phyloP scores from a whole-genome alignment of 495 filamentous ascomycete genomes.

The Podospora comata region DNA sequence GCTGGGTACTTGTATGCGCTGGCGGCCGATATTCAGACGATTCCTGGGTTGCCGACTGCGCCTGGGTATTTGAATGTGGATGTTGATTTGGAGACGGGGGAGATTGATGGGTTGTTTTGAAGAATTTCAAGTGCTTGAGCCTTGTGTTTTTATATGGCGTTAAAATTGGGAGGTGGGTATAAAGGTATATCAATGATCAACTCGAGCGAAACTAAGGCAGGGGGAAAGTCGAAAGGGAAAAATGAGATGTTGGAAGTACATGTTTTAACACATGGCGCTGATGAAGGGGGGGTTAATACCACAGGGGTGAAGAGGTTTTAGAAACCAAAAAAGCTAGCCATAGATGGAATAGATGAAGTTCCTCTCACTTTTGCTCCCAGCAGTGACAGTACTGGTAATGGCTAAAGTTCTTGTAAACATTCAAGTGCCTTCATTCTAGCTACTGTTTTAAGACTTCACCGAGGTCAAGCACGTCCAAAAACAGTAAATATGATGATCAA shows the following conservation, averaged over 20 bases:
- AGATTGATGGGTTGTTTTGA: conserved; percentile 94
- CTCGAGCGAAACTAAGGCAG: conserved; percentile 12
- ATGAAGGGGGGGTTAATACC: not conserved
- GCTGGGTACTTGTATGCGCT: conserved; percentile 93
- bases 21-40: conserved; percentile 97
- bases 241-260: conserved; percentile 12
- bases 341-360: not conserved
- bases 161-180: not conserved
- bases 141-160: conserved; percentile 10
- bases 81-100: conserved; percentile 86
- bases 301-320: conserved; percentile 3
- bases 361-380: not conserved
- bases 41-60: conserved; percentile 91
- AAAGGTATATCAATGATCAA: conserved; percentile 23
- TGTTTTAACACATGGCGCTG: conserved; percentile 36
- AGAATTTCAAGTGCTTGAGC: conserved; percentile 2
- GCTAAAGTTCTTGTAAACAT: too few relatives aligned
- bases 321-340: not conserved
- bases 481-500: not conserved
- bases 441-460: too few relatives aligned
- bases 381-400: too few relatives aligned
- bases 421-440: too few relatives aligned
- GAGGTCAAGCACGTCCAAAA: not conserved
- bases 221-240: conserved; percentile 2
- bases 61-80: conserved; percentile 97